Conservation (phyloP, 2,329 filamentous ascomycete genomes). For the Scleromitrula shiraiana region DNA sequence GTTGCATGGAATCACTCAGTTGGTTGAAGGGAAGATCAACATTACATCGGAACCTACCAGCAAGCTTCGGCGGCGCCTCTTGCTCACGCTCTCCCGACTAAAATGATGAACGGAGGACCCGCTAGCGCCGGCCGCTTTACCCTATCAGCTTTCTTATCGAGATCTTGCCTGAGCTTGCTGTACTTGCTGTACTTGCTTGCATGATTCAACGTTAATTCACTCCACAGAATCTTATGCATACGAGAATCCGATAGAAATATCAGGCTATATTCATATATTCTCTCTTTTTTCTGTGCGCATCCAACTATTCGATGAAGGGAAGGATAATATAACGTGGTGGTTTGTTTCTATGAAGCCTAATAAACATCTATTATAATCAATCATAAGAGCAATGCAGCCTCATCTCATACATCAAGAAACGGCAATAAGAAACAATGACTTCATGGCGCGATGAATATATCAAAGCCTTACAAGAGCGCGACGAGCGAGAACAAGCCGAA, state of each 20-base stretch:
- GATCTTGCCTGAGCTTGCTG: not conserved
- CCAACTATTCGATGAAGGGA: not conserved
- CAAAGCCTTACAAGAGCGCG: slow-evolving; percentile 62
- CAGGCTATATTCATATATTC: not conserved
- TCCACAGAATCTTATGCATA: not conserved
- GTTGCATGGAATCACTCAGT: slow-evolving; percentile 2
- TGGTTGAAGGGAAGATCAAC: slow-evolving; percentile 1
- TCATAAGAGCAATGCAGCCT: slow-evolving; percentile 8
- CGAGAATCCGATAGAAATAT: no score
- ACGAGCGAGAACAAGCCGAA: slow-evolving; percentile 58
- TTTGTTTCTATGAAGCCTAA: not conserved
- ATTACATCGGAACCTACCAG: slow-evolving; percentile 1
- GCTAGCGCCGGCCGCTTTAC: slow-evolving; percentile 13
- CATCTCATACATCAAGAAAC: slow-evolving; percentile 1
- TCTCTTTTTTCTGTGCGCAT: not conserved
- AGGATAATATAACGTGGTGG: no score
- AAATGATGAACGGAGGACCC: not conserved
- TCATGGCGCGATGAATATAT: slow-evolving; percentile 75
- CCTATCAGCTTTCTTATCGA: slow-evolving; percentile 13
- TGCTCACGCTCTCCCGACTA: slow-evolving; percentile 1
- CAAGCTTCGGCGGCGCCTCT: slow-evolving; percentile 6
- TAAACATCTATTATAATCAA: not conserved
- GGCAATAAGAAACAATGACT: slow-evolving; percentile 20
- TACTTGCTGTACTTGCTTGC: not conserved
- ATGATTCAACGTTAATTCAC: slow-evolving; percentile 1